phyloP scores from a whole-genome alignment of 345 rosid genomes.

The Rhodamnia rubescens region DNA sequence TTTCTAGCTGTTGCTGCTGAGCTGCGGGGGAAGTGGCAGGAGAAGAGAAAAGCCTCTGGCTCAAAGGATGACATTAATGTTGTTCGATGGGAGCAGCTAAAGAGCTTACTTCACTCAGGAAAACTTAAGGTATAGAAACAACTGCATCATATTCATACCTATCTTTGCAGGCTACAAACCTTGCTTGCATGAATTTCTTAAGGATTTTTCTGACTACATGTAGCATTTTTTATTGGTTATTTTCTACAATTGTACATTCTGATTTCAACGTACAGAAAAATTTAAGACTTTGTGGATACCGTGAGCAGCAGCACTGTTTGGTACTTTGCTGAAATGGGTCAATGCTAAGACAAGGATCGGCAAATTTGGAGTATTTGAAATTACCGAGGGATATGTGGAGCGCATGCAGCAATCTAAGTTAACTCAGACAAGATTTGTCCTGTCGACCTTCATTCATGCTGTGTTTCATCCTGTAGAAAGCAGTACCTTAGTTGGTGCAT shows the following conservation, averaged over 20 bases:
- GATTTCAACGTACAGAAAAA: background rate
- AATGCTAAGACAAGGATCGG: background rate
- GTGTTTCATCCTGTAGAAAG: background rate
- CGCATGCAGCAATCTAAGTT: background rate
- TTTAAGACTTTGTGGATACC: background rate
- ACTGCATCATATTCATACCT: background rate
- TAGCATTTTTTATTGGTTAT: background rate
- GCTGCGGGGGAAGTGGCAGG: constrained; percentile 81
- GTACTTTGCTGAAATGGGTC: background rate
- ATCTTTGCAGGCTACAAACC: background rate
- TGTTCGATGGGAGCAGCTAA: constrained; percentile 79
- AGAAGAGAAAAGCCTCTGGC: constrained; percentile 32
- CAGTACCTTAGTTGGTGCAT: background rate
- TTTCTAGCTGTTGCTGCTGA: constrained; percentile 64
- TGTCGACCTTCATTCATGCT: background rate
- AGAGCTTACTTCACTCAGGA: constrained; percentile 52
- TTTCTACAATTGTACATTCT: background rate
- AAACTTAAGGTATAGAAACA: constrained; percentile 47
- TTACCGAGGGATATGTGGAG: background rate
- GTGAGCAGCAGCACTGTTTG: background rate
- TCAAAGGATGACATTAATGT: constrained; percentile 59
- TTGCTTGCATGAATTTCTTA: background rate
- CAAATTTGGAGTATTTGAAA: background rate
- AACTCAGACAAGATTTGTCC: background rate
- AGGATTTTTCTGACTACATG: background rate